Evolutionary conservation across 345 rosid species (phyloP), one percentile per base, ranked within the genome.

Genomic region (Draba incana): DNA sequence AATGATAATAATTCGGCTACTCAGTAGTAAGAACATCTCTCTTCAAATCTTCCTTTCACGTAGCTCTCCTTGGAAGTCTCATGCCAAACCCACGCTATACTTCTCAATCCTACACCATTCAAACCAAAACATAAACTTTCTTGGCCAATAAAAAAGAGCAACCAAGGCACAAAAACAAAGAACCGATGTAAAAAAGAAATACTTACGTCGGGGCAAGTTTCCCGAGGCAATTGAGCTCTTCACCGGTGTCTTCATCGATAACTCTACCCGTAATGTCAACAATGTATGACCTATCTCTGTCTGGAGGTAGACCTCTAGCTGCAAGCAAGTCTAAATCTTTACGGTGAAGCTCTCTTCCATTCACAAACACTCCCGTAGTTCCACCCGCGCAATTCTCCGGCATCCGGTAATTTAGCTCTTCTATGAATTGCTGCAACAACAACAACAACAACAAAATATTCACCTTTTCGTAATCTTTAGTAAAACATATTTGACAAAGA

Each of bases 201-300:
- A 69, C 94, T 85, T 75, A 93, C 98, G 97, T 93, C 0, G 97
- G 98, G 48, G 97, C 98, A 10, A 93, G 96, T 79, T 81, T 90
- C 16, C 96, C 97, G 3, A 93, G 96, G 76, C 95, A 69, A 54
- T 88, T 96, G 2, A 88, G 90, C 77, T 93, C 96, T 84, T 91
- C 88, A 23, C 95, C 86, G 9, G 94, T 84, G 63, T 93, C 98
- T 78, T 88, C 98, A 48, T 88, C 97, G 12, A 87, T 62, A 38
- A 93, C 89, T 77, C 84, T 86, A 68, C 99, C 99, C 0, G 96
- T 80, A 2, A 91, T 85, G 67, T 91, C 95, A 16, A 93, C 28
- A 12, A 86, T 66, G 80, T 88, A 93, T 28, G 91, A 88, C 71
- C 95, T 81, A 66, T 85, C 84, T 72, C 81, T 81, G 5, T 80